Base-by-base conservation (phyloP, 768 basidiomycete genomes). In the Aureoboletus auriporus region DNA sequence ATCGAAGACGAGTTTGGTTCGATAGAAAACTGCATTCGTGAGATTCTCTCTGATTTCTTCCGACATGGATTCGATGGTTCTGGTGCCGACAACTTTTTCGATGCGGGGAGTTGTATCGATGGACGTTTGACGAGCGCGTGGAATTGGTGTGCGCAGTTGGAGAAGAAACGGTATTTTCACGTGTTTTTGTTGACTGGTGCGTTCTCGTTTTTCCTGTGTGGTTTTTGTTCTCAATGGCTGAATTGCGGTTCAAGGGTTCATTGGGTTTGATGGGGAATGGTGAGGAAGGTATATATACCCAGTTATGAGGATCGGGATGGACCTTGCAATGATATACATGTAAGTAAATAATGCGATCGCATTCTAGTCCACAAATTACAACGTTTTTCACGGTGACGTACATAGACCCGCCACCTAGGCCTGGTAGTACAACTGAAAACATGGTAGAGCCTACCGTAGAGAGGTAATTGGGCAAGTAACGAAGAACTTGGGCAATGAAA, bases 21-120 rank as follows among this genome's bases (percentile, higher is more conserved):
- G 13, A 65, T 71, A 9, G 90, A 91, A 8, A 80, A 80, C 58
- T 76, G 83, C 40, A 73, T 73, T 29, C 76, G 73, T 43, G 89
- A 90, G 51, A 86, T 93, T 56, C 69, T 92, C 40, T 74, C 79
- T 28, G 90, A 93, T 66, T 91, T 93, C 72, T 92, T 92, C 69
- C 74, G 85, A 41, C 90, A 93, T 57, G 90, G 83, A 1, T 92
- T 92, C 62, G 89, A 93, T 65, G 90, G 90, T 1, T 89, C 86
- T 23, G 90, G 90, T n/a, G 90, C 89, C 4, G 89, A 91, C 61
- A 91, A 89, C 64, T 91, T 89, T 71, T 90, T 86, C 62, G 89
- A 92, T 62, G 90, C 89, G 34, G 89, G 90, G 14, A 89, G 86
- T 20, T 80, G 78, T 56, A 91, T 92, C 56, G 89, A 92, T 58